A percentile compares a stretch with the other conserved stretches of the same genome.
phyloP scores from a whole-genome alignment of 768 basidiomycete genomes.

The Kwoniella shandongensis region DNA sequence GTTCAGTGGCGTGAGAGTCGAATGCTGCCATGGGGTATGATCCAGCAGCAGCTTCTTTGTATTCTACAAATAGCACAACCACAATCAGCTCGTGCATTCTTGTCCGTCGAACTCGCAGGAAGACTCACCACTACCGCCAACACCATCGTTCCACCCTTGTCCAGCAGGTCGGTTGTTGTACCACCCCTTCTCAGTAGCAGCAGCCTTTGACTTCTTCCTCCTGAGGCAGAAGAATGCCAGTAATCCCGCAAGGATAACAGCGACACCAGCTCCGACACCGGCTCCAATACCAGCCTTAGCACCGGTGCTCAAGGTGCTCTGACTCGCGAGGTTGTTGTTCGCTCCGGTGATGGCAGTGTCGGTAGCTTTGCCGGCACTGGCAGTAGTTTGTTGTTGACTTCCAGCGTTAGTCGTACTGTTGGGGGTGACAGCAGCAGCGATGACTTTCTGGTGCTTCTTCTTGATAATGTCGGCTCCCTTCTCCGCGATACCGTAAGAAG shows the following conservation, averaged over 20 bases:
- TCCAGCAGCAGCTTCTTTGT: conserved; percentile 25
- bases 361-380: conserved; percentile 30
- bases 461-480: conserved; percentile 58
- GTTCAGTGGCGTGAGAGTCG: not conserved
- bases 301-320: conserved; percentile 15
- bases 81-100: not conserved
- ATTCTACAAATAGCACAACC: not conserved
- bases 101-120: not conserved
- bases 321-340: conserved; percentile 12
- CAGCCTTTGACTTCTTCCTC: conserved; percentile 27
- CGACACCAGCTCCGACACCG: conserved; percentile 38
- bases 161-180: conserved; percentile 20
- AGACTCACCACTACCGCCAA: conserved; percentile 7
- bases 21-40: conserved; percentile 30
- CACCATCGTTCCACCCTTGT: conserved; percentile 10
- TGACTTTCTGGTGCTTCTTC: conserved; percentile 53
- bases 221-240: conserved; percentile 37
- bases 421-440: conserved; percentile 22
- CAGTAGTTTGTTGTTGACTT: conserved; percentile 11
- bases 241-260: conserved; percentile 33
- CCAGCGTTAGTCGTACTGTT: conserved; percentile 9
- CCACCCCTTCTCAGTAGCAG: conserved; percentile 25
- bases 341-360: conserved; percentile 26
- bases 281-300: conserved; percentile 43
- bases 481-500: conserved; percentile 58